Evolutionary conservation across 177 flowering plant species (phyloP), one percentile per base, ranked within the genome.

Genomic region (Vitis hybrid): DNA sequence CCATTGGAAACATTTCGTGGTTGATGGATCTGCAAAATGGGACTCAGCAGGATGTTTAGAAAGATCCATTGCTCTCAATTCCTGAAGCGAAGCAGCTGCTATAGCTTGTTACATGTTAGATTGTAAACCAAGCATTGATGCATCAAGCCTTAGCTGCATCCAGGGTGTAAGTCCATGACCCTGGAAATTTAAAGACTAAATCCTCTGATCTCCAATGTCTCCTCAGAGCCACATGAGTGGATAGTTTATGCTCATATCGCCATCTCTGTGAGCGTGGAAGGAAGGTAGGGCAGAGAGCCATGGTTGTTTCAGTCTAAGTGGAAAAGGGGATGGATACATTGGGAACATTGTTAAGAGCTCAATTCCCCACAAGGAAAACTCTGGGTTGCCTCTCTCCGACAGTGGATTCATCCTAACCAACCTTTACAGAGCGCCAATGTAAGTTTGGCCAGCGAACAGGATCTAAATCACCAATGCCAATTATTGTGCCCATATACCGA

Each of bases 351-450:
- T 83, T 16, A 83, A 67, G 7, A 84, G 86, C 63, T 83, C 86
- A 69, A 83, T 79, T 59, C 81, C 86, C 86, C 86, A 83, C 67
- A 83, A 69, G 5, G 86, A 83, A 48, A 83, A 84, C 56, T 84
- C 67, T 1, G 84, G 84, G 19, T 67, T 81, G 86, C 73, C 81
- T 79, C 65, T 83, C 86, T 29, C 86, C 86, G 7, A 84, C 84
- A 65, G 82, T 83, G 59, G 86, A 83, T 65, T 83, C 86, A 62
- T 83, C 86, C 86, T 84, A 83, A 5, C 86, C 86, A 66, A 83
- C 86, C 86, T 83, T 88, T 31, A 88, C 90, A 22, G 92, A 88
- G 51, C 92, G 83, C 89, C 92, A 88, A 64, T 88, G 86, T 71
- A 90, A 88, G 52, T 19, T 19, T 19, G 19, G 19, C 19, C 19